Base-by-base conservation (phyloP, 345 rosid genomes). In the Hypericum perforatum region DNA sequence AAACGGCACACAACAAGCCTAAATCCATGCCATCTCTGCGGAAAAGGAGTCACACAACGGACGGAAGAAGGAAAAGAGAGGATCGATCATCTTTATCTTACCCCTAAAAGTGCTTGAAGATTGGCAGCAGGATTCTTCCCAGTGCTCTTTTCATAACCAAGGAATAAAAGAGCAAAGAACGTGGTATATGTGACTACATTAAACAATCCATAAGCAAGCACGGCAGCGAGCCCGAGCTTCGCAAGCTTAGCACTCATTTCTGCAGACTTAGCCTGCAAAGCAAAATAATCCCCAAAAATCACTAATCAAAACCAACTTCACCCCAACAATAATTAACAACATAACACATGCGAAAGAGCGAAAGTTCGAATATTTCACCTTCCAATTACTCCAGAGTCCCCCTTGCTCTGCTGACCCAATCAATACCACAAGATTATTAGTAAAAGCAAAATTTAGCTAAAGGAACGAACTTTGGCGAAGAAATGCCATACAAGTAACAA, bases 61-160 rank as follows among this genome's bases (percentile, higher is more conserved):
- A 22, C 4, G 32, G 32, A 22, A 22, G 32, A 22, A 22, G 4
- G 32, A 22, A 22, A 22, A 22, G 32, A 22, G 32, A 22, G 32
- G 32, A 4, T 22, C 32, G 32, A 4, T 22, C 32, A 22, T 22
- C 32, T 22, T 22, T 22, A n/a, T 8, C 55, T 53, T 69, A 69
- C 78, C 61, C 71, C 69, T 39, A 65, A 57, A 5, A 73, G 60
- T 29, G 74, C 71, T 54, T 62, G 74, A 10, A 73, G 78, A 69
- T 65, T 73, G 52, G 74, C 74, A 14, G 68, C 74, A 16, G 74
- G 74, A 45, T 73, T 69, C 37, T 69, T 73, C 37, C 74, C 69
- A 0, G 66, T 69, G 44, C 74, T 73, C 65, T 73, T 69, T 63
- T 69, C 78, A 53, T 69, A 73, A 11, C 78, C 78, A 41, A 69